These are phyloP conservation scores for Eutrema heterophyllum DNA, from an alignment of 345 rosid genomes.

Conservation along the genomic window DNA sequence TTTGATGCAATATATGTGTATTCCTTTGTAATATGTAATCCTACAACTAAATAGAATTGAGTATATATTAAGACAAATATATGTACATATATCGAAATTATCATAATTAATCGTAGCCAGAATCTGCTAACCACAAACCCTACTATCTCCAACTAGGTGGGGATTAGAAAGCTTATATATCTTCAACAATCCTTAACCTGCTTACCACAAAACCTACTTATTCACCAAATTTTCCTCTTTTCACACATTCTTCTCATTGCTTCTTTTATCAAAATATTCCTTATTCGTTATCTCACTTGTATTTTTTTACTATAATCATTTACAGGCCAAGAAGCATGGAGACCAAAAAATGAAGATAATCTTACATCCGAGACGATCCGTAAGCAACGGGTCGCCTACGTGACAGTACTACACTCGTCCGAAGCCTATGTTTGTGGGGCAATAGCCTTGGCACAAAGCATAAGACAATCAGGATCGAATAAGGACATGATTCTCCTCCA, in stretches of 20 bases:
- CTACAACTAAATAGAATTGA: no score
- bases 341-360: not conserved
- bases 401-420: constrained; percentile 78
- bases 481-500: constrained; percentile 66
- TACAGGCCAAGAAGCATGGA: constrained; percentile 33
- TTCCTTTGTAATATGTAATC: no score
- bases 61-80: no score
- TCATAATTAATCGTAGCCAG: not conserved
- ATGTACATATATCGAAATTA: no score
- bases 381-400: constrained; percentile 50
- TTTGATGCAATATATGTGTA: no score
- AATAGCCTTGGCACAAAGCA: constrained; percentile 78
- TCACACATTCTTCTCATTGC: not conserved
- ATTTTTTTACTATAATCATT: not conserved
- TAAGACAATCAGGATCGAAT: constrained; percentile 44
- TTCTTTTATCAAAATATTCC: not conserved
- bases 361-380: not conserved
- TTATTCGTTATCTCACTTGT: not conserved
- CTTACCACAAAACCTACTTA: not conserved
- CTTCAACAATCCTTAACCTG: not conserved
- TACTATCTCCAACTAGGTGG: not conserved
- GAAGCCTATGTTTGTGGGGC: constrained; percentile 92
- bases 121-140: not conserved
- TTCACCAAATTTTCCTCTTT: not conserved
- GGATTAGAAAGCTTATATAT: not conserved